phyloP scores from a whole-genome alignment of 441 rosid genomes.

The Biscutella laevigata region DNA sequence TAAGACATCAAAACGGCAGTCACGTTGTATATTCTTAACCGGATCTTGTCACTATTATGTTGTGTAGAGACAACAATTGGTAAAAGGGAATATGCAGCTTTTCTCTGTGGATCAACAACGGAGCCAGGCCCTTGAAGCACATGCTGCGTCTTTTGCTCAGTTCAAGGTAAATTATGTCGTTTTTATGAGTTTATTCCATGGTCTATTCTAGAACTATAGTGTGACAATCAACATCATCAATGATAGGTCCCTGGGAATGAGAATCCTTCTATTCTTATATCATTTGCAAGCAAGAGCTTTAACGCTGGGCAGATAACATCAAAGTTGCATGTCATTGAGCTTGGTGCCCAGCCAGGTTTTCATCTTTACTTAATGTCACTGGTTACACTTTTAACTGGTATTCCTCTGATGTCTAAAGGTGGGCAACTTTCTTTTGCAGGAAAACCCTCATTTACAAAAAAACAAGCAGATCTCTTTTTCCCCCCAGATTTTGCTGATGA shows the following conservation, averaged over 20 bases:
- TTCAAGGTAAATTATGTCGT: slow-evolving; percentile 48
- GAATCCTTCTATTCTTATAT: slow-evolving; percentile 81
- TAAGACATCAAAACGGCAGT: background rate
- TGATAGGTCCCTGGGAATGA: slow-evolving; percentile 88
- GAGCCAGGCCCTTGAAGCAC: slow-evolving; percentile 99
- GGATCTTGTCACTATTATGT: slow-evolving; percentile 16
- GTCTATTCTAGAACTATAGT: slow-evolving; percentile 10
- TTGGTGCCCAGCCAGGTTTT: slow-evolving; percentile 94
- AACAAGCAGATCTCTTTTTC: slow-evolving; percentile 97
- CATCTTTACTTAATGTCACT: background rate
- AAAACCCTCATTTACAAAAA: slow-evolving; percentile 86
- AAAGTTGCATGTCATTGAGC: slow-evolving; percentile 93
- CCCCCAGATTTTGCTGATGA: slow-evolving; percentile 99
- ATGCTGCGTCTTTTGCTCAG: slow-evolving; percentile 96
- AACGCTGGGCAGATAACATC: slow-evolving; percentile 94
- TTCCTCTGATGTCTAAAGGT: slow-evolving; percentile 6
- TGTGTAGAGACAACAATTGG: slow-evolving; percentile 81
- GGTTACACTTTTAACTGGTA: background rate
- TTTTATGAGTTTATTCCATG: background rate
- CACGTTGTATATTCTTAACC: slow-evolving; percentile 3
- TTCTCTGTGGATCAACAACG: slow-evolving; percentile 98
- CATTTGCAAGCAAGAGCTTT: slow-evolving; percentile 77
- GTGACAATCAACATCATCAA: slow-evolving; percentile 6
- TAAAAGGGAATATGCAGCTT: slow-evolving; percentile 98
- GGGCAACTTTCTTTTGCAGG: slow-evolving; percentile 39